Conservation (phyloP, 441 rosid species). For the Hypseocharis bilobata region DNA sequence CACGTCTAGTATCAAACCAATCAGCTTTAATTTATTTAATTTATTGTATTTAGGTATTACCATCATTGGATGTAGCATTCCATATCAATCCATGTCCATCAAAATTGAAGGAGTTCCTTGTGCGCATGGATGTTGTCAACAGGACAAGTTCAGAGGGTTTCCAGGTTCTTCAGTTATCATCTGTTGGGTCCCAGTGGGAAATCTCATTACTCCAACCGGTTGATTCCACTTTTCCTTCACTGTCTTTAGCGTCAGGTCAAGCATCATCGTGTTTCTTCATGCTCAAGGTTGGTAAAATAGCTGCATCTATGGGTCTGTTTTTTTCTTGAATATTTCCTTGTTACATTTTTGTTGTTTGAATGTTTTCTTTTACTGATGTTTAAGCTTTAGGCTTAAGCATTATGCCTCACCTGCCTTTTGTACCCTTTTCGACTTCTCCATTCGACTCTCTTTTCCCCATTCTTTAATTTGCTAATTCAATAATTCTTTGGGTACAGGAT, state of each 20-base stretch:
- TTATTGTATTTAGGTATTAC: slow-evolving; percentile 49
- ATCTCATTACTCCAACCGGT: slow-evolving; percentile 68
- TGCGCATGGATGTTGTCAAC: slow-evolving; percentile 79
- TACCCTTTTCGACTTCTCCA: not conserved
- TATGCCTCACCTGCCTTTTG: not conserved
- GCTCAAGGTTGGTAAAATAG: slow-evolving; percentile 56
- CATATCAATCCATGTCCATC: slow-evolving; percentile 76
- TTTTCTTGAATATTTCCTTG: not conserved
- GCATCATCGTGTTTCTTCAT: slow-evolving; percentile 72
- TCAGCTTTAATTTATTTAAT: slow-evolving; percentile 16
- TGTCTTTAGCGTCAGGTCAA: slow-evolving; percentile 63
- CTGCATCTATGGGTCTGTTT: not conserved
- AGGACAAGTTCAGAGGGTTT: slow-evolving; percentile 55
- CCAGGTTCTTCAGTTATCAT: slow-evolving; percentile 69
- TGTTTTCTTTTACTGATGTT: not conserved
- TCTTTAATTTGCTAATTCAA: not conserved
- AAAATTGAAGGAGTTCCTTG: slow-evolving; percentile 72
- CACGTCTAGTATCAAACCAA: slow-evolving; percentile 1
- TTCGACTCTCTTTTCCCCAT: slow-evolving; percentile 4
- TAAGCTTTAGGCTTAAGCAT: not conserved
- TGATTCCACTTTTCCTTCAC: slow-evolving; percentile 54
- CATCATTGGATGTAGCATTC: slow-evolving; percentile 73
- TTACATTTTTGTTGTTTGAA: not conserved
- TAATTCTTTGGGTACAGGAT: slow-evolving; percentile 41
- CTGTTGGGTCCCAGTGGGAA: slow-evolving; percentile 74